A percentile compares a stretch with the other conserved stretches of the same genome.
Conservation (phyloP, 108 stramenopile genomes). For the Cylindrotheca fusiformis region DNA sequence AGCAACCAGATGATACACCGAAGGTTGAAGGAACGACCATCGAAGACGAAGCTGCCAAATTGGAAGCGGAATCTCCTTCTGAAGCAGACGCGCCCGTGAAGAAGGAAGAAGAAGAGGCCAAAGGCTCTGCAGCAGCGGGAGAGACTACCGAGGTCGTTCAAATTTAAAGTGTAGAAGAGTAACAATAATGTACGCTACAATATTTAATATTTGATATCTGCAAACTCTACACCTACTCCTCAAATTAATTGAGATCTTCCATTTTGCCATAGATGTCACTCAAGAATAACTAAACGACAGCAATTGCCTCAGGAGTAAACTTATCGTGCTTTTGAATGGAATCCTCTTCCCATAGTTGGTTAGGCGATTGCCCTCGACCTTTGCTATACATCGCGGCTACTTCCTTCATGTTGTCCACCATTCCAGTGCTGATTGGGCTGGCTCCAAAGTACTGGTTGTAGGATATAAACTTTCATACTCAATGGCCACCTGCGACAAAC, state of each 20-base stretch:
- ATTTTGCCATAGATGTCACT: slow-evolving; percentile 22
- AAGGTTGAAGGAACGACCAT: background rate
- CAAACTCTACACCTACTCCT: background rate
- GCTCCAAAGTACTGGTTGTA: slow-evolving; percentile 68
- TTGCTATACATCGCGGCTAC: slow-evolving; percentile 65
- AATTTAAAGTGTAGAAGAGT: too few species aligned
- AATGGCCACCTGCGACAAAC: slow-evolving; percentile 55
- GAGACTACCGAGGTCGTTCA: background rate
- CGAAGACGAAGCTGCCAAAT: background rate
- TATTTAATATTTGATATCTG: too few species aligned
- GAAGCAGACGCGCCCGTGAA: background rate
- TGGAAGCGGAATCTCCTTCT: background rate
- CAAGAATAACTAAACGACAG: slow-evolving; percentile 56
- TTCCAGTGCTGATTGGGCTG: slow-evolving; percentile 4
- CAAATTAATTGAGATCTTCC: slow-evolving; percentile 7
- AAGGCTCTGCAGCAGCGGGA: background rate
- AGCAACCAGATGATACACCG: too few species aligned
- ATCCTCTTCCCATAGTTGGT: slow-evolving; percentile 52
- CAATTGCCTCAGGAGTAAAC: slow-evolving; percentile 39
- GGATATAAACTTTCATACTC: slow-evolving; percentile 59
- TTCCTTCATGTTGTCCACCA: slow-evolving; percentile 47
- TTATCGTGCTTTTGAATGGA: slow-evolving; percentile 49
- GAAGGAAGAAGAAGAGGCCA: background rate
- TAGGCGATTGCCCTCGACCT: slow-evolving; percentile 26
- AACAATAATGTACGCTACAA: too few species aligned